These are phyloP conservation scores for Lecanicillium sp. DNA, from an alignment of 2,329 filamentous ascomycete genomes.

Conservation along the genomic window DNA sequence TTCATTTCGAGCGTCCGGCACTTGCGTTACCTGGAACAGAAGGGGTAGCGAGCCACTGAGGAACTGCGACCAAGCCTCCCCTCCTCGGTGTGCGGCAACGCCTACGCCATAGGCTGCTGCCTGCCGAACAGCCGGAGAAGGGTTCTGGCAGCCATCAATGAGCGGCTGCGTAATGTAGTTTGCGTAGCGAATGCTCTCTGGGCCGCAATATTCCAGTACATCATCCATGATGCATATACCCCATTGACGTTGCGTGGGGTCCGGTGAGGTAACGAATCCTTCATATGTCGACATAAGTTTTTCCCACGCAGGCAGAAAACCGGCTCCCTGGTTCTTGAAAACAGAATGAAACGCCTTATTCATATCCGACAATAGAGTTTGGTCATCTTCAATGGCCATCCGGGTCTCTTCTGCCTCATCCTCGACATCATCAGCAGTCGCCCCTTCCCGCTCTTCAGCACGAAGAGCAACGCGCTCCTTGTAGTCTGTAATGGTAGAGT, in stretches of 20 bases:
- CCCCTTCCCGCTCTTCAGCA: slow-evolving; percentile 67
- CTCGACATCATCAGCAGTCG: slow-evolving; percentile 77
- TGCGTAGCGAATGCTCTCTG: slow-evolving; percentile 79
- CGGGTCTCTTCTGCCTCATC: slow-evolving; percentile 81
- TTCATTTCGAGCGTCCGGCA: slow-evolving; percentile 75
- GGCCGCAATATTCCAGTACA: slow-evolving; percentile 92
- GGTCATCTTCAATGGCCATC: slow-evolving; percentile 93
- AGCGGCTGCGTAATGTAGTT: slow-evolving; percentile 82
- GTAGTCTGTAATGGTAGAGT: slow-evolving; percentile 85
- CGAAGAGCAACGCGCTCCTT: slow-evolving; percentile 77
- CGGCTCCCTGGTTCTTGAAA: slow-evolving; percentile 88
- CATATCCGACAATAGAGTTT: slow-evolving; percentile 95
- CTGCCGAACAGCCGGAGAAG: slow-evolving; percentile 85
- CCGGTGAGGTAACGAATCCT: slow-evolving; percentile 69
- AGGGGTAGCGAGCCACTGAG: slow-evolving; percentile 70
- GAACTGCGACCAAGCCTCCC: slow-evolving; percentile 80
- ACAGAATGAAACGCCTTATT: slow-evolving; percentile 99
- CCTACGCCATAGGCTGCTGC: slow-evolving; percentile 94
- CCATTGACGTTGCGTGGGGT: slow-evolving; percentile 94
- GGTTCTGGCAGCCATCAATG: slow-evolving; percentile 76
- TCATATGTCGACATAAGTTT: slow-evolving; percentile 79
- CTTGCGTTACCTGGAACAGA: slow-evolving; percentile 76
- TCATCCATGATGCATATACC: slow-evolving; percentile 99
- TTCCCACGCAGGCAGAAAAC: slow-evolving; percentile 85
- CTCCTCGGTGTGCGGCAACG: slow-evolving; percentile 89